Conservation (phyloP, 2,329 filamentous ascomycete genomes). For the Annulohypoxylon truncatum region DNA sequence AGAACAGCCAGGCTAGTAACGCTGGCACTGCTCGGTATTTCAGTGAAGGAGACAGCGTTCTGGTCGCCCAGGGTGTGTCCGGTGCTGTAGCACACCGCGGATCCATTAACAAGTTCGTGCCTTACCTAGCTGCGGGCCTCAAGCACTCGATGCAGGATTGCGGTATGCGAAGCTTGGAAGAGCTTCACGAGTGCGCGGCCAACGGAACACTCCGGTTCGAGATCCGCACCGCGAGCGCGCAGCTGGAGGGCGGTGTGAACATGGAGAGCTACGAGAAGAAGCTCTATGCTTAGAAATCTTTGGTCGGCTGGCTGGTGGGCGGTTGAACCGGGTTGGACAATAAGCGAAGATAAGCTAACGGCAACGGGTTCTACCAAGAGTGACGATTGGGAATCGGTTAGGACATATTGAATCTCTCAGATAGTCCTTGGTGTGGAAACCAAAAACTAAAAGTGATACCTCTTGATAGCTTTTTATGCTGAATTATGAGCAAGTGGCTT, state of each 20-base stretch:
- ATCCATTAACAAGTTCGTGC: slow-evolving; percentile 93
- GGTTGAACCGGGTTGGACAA: background rate
- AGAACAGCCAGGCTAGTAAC: slow-evolving; percentile 83
- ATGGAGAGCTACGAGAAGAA: slow-evolving; percentile 99
- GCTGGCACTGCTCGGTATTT: slow-evolving; percentile 98
- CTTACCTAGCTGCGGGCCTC: slow-evolving; percentile 93
- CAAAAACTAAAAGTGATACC: slow-evolving; percentile 39
- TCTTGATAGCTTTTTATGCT: slow-evolving; percentile 33
- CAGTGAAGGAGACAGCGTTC: slow-evolving; percentile 92
- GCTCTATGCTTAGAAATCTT: slow-evolving; percentile 81
- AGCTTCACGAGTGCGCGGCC: slow-evolving; percentile 79
- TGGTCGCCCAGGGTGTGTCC: slow-evolving; percentile 96
- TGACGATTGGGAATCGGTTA: slow-evolving; percentile 1
- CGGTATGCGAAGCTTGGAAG: slow-evolving; percentile 82
- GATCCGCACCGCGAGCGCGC: slow-evolving; percentile 91
- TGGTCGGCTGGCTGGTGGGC: background rate
- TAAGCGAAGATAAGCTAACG: background rate
- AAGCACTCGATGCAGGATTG: slow-evolving; percentile 99
- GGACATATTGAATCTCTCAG: slow-evolving; percentile 23
- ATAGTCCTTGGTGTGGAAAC: slow-evolving; percentile 35
- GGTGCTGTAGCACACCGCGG: slow-evolving; percentile 84
- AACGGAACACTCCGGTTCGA: slow-evolving; percentile 88
- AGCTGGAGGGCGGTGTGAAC: slow-evolving; percentile 96
- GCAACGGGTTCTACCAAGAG: slow-evolving; percentile 6
- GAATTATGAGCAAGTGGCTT: slow-evolving; percentile 35